phyloP scores from a whole-genome alignment of 805 yeast genomes.

The Barnettozyma populi region DNA sequence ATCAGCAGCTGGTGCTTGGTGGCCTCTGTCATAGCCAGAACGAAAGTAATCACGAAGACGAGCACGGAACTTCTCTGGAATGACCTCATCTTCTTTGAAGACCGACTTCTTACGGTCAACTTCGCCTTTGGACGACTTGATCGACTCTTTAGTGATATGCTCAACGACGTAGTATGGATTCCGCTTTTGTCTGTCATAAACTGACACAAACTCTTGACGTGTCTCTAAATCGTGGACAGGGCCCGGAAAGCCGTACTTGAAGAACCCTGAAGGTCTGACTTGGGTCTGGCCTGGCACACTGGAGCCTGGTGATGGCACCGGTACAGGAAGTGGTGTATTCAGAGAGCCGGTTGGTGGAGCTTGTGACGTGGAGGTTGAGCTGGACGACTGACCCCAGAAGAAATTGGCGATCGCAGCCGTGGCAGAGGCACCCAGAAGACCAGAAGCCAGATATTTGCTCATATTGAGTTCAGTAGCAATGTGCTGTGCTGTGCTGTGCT shows the following conservation, averaged over 20 bases:
- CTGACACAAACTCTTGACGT: slow-evolving; percentile 73
- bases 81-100: slow-evolving; percentile 79
- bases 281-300: slow-evolving; percentile 20
- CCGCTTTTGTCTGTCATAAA: slow-evolving; percentile 77
- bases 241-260: slow-evolving; percentile 92
- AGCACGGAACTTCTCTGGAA: slow-evolving; percentile 76
- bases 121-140: slow-evolving; percentile 38
- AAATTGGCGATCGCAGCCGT: slow-evolving; percentile 31
- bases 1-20: slow-evolving; percentile 96
- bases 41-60: slow-evolving; percentile 82
- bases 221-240: slow-evolving; percentile 81
- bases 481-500: neutral
- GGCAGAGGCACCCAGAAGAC: slow-evolving; percentile 26
- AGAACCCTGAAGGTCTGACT: slow-evolving; percentile 74
- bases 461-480: slow-evolving; percentile 4
- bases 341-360: neutral
- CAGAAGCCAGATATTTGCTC: slow-evolving; percentile 22
- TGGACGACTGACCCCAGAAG: slow-evolving; percentile 27
- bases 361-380: slow-evolving; percentile 4
- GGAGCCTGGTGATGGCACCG: slow-evolving; percentile 11
- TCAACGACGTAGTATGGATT: slow-evolving; percentile 88
- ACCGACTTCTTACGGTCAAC: slow-evolving; percentile 78
- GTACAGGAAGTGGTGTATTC: slow-evolving; percentile 8
- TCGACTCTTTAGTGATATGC: slow-evolving; percentile 73
- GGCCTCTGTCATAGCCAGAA: slow-evolving; percentile 95